A percentile compares a stretch with the other conserved stretches of the same genome.
Conservation (phyloP, 495 filamentous ascomycete genomes). For the Xylaria sp. region DNA sequence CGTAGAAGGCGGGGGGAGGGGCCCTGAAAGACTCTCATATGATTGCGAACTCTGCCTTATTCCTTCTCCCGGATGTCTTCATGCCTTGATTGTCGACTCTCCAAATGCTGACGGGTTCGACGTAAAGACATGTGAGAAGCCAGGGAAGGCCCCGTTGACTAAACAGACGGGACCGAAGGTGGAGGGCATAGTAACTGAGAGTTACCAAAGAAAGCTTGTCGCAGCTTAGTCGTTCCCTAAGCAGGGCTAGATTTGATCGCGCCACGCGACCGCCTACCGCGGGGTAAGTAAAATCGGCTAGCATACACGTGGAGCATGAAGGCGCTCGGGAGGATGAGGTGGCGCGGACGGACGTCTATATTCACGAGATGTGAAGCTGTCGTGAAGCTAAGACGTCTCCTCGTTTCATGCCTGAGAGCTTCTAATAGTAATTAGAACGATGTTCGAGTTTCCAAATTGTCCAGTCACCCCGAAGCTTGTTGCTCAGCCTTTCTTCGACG, state of each 20-base stretch:
- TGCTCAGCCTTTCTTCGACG: conserved; percentile 20
- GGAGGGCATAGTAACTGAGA: background rate
- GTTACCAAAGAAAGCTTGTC: background rate
- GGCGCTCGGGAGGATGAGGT: background rate
- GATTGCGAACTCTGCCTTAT: background rate
- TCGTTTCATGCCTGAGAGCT: background rate
- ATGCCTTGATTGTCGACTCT: background rate
- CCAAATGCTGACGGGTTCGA: background rate
- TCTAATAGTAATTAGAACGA: background rate
- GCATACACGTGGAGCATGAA: background rate
- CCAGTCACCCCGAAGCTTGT: background rate
- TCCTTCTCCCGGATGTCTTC: background rate
- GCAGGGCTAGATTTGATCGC: background rate
- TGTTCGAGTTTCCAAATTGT: background rate
- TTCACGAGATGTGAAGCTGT: background rate
- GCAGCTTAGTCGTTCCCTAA: background rate
- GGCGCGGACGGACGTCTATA: background rate
- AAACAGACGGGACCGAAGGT: background rate
- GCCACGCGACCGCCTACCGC: background rate
- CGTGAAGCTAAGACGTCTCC: background rate
- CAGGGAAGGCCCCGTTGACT: background rate
- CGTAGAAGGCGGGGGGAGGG: background rate
- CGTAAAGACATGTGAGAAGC: background rate
- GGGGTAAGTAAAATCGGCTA: background rate
- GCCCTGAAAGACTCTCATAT: background rate